Conservation (phyloP, 805 yeast species). For the Kodamaea neixiangensis region DNA sequence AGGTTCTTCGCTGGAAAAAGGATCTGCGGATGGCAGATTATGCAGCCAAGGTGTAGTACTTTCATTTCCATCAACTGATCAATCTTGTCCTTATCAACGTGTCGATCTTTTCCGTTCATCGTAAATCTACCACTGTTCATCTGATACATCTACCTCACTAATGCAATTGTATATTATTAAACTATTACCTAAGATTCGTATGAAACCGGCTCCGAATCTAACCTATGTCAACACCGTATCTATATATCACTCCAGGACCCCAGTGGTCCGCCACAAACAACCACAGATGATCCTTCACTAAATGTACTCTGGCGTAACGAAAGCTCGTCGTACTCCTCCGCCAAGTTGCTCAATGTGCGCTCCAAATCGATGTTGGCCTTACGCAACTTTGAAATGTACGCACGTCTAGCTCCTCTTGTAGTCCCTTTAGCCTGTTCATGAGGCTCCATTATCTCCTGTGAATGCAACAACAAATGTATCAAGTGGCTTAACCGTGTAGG, state of each 20-base stretch:
- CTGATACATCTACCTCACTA: background rate
- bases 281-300: constrained; percentile 18
- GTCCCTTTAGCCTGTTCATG: background rate
- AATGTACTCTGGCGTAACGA: constrained; percentile 11
- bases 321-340: constrained; percentile 4
- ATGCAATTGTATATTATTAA: background rate
- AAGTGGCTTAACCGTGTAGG: constrained; percentile 6
- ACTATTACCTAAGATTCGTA: background rate
- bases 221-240: background rate
- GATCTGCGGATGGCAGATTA: too few species aligned
- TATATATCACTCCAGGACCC: constrained; percentile 8
- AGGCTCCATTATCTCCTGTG: background rate
- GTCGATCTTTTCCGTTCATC: too few species aligned
- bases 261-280: constrained; percentile 20
- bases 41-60: too few species aligned
- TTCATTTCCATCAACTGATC: too few species aligned
- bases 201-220: background rate
- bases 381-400: background rate
- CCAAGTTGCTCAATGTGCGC: constrained; percentile 4
- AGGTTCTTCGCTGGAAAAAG: too few species aligned
- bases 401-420: background rate
- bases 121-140: too few species aligned
- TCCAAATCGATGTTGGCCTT: background rate
- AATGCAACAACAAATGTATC: constrained; percentile 7
- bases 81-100: too few species aligned